phyloP scores from a whole-genome alignment of 139 green algal species.

The Pleodorina starrii region DNA sequence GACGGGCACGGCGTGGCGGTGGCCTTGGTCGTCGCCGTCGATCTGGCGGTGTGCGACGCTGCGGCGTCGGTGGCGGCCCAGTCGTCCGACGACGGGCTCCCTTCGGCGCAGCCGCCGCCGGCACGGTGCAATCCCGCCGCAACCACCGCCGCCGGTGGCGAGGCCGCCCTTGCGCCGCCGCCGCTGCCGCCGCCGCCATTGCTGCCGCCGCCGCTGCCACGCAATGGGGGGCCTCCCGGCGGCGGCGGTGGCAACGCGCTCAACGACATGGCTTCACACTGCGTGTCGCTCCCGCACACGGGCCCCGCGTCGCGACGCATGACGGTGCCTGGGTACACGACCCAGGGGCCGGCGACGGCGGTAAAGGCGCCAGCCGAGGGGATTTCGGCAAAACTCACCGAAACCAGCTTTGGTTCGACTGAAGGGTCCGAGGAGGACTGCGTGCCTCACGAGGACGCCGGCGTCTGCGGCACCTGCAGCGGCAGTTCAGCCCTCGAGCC shows the following conservation, averaged over 20 bases:
- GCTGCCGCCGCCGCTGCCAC: not conserved
- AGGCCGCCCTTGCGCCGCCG: not conserved
- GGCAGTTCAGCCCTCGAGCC: no score
- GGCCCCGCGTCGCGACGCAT: not conserved
- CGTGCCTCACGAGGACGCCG: no score
- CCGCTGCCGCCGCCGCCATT: not conserved
- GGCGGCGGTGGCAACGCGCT: not conserved
- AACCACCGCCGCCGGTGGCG: no score
- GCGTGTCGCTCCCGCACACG: not conserved
- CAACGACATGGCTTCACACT: not conserved
- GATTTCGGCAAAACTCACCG: no score
- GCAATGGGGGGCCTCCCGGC: not conserved
- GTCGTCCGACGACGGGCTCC: no score
- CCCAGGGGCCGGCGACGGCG: no score
- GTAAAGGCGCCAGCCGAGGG: not conserved
- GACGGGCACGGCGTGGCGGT: not conserved
- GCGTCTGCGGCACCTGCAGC: no score
- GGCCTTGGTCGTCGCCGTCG: not conserved
- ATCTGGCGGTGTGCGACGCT: not conserved
- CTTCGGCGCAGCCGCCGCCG: no score
- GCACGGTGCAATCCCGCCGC: no score
- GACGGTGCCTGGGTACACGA: constrained; percentile 11
- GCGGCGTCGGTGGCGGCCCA: not conserved
- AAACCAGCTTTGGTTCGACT: no score
- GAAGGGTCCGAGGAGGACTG: no score